Percentiles rank a stretch among this genome's conserved stretches.
phyloP scores from a whole-genome alignment of 208 protist species.

The Trichomonas gallinae region DNA sequence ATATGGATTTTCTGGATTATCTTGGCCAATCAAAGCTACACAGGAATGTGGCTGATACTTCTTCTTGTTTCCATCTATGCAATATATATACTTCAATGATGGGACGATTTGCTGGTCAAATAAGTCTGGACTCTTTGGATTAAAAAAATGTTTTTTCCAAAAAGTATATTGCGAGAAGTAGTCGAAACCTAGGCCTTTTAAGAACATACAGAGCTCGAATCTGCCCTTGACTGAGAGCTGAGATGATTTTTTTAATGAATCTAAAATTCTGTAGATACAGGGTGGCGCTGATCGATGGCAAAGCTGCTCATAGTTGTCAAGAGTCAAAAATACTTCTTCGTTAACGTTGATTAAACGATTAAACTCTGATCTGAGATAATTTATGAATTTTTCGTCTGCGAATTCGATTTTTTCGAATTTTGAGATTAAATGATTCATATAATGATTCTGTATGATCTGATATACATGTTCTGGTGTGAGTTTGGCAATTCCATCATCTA shows the following conservation, averaged over 20 bases:
- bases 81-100: background rate
- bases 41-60: background rate
- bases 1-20: background rate
- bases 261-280: background rate
- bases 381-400: background rate
- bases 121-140: background rate
- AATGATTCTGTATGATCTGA: background rate
- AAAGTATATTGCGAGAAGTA: background rate
- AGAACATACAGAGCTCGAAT: background rate
- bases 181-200: background rate
- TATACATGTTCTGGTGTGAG: background rate
- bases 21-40: background rate
- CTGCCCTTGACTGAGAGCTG: background rate
- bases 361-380: background rate
- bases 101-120: background rate
- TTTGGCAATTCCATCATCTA: background rate
- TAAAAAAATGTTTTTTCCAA: background rate
- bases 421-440: background rate
- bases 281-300: background rate
- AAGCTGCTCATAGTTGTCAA: background rate
- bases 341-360: background rate
- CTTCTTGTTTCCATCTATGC: background rate
- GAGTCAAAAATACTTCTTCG: background rate
- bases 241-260: background rate
- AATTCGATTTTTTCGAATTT: background rate